phyloP scores from a whole-genome alignment of 2,329 filamentous ascomycete species.

The Hymenoscyphus occultus region DNA sequence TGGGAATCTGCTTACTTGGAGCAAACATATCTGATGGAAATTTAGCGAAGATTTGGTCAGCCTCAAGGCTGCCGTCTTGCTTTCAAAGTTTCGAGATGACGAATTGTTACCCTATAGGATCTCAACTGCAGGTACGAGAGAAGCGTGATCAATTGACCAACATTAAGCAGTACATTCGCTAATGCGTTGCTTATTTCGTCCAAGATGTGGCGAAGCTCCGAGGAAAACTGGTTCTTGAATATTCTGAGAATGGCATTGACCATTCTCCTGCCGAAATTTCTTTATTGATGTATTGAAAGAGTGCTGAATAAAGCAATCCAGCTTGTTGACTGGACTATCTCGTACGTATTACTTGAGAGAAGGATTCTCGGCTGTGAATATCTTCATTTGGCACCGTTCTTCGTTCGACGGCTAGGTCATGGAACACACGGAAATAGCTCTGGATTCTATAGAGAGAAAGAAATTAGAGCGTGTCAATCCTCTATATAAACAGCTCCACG shows the following conservation, averaged over 20 bases:
- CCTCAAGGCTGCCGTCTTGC: not conserved
- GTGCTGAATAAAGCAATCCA: not conserved
- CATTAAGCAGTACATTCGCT: not conserved
- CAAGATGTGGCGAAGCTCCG: not conserved
- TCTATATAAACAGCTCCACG: not conserved
- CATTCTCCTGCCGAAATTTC: not conserved
- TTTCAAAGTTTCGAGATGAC: not conserved
- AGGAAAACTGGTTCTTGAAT: not conserved
- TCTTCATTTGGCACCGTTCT: not conserved
- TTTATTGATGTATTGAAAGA: not conserved
- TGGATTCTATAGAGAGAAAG: not conserved
- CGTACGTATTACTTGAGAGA: not conserved
- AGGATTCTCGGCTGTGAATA: not conserved
- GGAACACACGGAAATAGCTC: not conserved
- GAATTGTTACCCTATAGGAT: not conserved
- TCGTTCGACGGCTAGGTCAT: not conserved
- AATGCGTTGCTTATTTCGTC: not conserved
- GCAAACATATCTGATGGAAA: not conserved
- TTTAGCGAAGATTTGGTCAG: not conserved
- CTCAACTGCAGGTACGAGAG: not conserved
- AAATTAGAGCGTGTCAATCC: not conserved
- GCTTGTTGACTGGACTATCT: not conserved
- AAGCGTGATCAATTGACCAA: not conserved
- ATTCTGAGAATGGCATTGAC: not conserved
- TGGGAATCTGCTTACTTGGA: not conserved